phyloP scores from a whole-genome alignment of 1,284 basidiomycete genomes.

The Ganoderma lingzhi region DNA sequence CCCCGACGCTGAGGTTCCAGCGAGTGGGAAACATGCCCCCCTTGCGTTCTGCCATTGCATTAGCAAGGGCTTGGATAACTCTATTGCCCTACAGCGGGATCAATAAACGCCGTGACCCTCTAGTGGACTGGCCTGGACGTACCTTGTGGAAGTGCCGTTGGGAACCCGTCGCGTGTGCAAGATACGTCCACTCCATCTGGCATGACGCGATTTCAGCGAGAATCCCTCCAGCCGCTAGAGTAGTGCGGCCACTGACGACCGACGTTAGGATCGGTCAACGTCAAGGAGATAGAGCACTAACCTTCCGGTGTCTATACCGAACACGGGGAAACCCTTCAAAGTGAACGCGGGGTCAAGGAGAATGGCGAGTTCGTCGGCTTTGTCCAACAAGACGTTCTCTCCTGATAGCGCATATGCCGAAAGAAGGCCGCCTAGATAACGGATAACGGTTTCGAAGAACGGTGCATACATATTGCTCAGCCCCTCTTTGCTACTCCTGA shows the following conservation, averaged over 20 bases:
- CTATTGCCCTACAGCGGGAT: slow-evolving; percentile 26
- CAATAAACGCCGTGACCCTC: neutral
- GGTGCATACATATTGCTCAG: slow-evolving; percentile 45
- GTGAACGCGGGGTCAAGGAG: slow-evolving; percentile 63
- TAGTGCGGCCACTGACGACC: slow-evolving; percentile 17
- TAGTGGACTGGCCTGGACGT: slow-evolving; percentile 16
- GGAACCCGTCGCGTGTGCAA: slow-evolving; percentile 67
- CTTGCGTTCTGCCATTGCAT: slow-evolving; percentile 51
- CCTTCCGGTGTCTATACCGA: slow-evolving; percentile 52
- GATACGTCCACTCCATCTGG: slow-evolving; percentile 71
- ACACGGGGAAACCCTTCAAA: slow-evolving; percentile 56
- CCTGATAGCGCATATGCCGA: slow-evolving; percentile 75
- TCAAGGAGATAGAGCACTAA: slow-evolving; percentile 25
- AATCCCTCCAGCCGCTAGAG: slow-evolving; percentile 20
- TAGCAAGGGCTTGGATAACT: slow-evolving; percentile 29
- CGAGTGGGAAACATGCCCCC: slow-evolving; percentile 62
- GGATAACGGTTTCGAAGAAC: slow-evolving; percentile 82
- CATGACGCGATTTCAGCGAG: slow-evolving; percentile 61
- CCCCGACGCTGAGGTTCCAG: slow-evolving; percentile 56
- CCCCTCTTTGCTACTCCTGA: neutral
- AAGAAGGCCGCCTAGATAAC: slow-evolving; percentile 77
- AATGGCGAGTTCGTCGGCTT: slow-evolving; percentile 59
- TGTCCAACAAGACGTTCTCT: slow-evolving; percentile 56
- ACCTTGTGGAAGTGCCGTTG: slow-evolving; percentile 59
- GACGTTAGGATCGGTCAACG: neutral